phyloP scores from a whole-genome alignment of 768 basidiomycete genomes.

The Imleria badia region DNA sequence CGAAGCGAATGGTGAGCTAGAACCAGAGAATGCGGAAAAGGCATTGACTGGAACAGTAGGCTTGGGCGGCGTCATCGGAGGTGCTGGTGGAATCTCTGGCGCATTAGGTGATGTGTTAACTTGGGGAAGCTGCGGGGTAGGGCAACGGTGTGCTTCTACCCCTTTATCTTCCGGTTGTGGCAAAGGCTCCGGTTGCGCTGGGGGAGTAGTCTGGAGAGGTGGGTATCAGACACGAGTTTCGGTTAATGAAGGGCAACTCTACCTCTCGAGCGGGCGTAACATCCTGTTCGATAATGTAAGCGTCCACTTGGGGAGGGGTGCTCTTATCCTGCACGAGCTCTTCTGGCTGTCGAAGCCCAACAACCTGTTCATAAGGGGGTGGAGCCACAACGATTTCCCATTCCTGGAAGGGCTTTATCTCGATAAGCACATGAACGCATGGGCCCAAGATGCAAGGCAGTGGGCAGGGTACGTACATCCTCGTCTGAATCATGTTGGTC shows the following conservation, averaged over 20 bases:
- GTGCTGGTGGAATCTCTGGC: slow-evolving; percentile 7
- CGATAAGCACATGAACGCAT: slow-evolving; percentile 20
- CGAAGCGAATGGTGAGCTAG: slow-evolving; percentile 35
- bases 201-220: slow-evolving; percentile 12
- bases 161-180: slow-evolving; percentile 12
- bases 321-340: slow-evolving; percentile 11
- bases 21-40: slow-evolving; percentile 41
- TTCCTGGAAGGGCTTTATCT: slow-evolving; percentile 25
- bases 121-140: slow-evolving; percentile 12
- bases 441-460: not conserved
- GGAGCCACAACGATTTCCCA: slow-evolving; percentile 35
- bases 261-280: slow-evolving; percentile 17
- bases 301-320: slow-evolving; percentile 1
- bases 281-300: not conserved
- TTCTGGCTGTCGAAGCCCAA: slow-evolving; percentile 7
- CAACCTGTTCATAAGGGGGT: slow-evolving; percentile 26
- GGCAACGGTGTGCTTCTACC: slow-evolving; percentile 3
- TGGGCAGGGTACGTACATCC: slow-evolving; percentile 22
- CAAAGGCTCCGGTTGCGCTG: not conserved
- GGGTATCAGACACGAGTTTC: slow-evolving; percentile 9
- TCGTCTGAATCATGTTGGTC: slow-evolving; percentile 30
- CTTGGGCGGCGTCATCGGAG: slow-evolving; percentile 15
- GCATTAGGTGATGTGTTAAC: slow-evolving; percentile 4
- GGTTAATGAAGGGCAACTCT: not conserved
- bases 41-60: slow-evolving; percentile 21